Percentiles rank a stretch among this genome's conserved stretches.
Conservation (phyloP, 129 eudicot genomes). For the Pittosporum tobira region DNA sequence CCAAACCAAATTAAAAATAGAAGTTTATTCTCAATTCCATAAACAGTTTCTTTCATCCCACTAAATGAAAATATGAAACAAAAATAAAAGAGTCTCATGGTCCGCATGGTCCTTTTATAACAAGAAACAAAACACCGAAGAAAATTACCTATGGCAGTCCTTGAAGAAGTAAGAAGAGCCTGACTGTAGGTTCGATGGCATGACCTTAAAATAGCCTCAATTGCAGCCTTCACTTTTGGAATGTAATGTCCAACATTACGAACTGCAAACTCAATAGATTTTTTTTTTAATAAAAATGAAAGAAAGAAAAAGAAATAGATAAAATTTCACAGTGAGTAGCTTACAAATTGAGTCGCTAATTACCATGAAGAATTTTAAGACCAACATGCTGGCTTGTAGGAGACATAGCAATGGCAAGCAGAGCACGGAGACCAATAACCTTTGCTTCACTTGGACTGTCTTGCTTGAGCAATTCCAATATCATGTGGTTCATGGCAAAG, state of each 20-base stretch:
- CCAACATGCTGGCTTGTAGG: conserved; percentile 93
- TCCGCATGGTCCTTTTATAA: background rate
- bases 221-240: conserved; percentile 96
- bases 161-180: conserved; percentile 95
- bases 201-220: conserved; percentile 83
- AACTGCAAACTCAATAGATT: conserved; percentile 50
- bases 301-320: background rate
- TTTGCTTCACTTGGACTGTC: conserved; percentile 98
- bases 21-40: background rate
- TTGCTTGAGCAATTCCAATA: conserved; percentile 85
- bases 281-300: background rate
- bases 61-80: background rate
- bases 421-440: conserved; percentile 96
- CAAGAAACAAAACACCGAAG: background rate
- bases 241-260: conserved; percentile 94
- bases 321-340: background rate
- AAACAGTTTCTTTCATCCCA: background rate
- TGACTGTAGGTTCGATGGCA: conserved; percentile 85
- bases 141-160: conserved; percentile 74
- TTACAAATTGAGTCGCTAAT: conserved; percentile 13
- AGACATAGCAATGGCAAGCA: conserved; percentile 92
- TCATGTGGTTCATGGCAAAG: conserved; percentile 92
- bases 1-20: background rate
- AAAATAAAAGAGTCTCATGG: background rate
- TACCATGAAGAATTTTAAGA: conserved; percentile 93